Percentiles rank a stretch among this genome's conserved stretches.
These are phyloP conservation scores for Silybum marianum DNA, from an alignment of 129 eudicot genomes.

Conservation along the genomic window DNA sequence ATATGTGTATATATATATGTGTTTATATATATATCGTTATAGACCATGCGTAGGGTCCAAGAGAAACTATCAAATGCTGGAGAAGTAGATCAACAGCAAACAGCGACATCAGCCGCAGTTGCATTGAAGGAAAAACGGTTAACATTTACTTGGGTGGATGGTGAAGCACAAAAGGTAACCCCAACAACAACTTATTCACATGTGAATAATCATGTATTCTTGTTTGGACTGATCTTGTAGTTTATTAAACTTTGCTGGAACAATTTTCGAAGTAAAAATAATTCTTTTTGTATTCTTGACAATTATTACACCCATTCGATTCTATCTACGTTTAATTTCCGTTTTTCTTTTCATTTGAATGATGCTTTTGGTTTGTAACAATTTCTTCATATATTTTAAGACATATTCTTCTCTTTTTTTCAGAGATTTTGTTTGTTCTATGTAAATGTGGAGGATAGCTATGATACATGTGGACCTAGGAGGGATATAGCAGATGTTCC, in stretches of 20 bases:
- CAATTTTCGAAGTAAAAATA: not conserved
- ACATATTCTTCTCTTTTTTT: constrained; percentile 12
- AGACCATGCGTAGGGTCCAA: constrained; percentile 97
- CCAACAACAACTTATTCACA: not conserved
- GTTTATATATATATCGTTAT: constrained; percentile 35
- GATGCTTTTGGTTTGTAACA: not conserved
- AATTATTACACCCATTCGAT: not conserved
- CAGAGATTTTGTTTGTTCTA: constrained; percentile 81
- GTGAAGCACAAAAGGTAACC: constrained; percentile 84
- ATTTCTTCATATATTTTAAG: not conserved
- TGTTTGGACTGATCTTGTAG: constrained; percentile 14
- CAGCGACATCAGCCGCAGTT: constrained; percentile 50
- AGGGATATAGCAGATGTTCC: constrained; percentile 68
- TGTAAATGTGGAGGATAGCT: constrained; percentile 68
- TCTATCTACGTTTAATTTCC: not conserved
- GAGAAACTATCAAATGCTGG: constrained; percentile 56
- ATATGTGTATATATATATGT: constrained; percentile 34
- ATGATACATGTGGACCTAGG: constrained; percentile 88
- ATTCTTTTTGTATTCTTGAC: not conserved
- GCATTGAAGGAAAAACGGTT: constrained; percentile 77
- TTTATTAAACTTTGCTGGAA: constrained; percentile 7
- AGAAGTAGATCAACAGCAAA: constrained; percentile 35
- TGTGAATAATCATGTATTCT: not conserved
- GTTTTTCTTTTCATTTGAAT: not conserved
- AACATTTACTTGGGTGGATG: constrained; percentile 94